Evolutionary conservation across 2,329 filamentous ascomycete genomes (phyloP).

Genomic region (Aspergillus alliaceus): DNA sequence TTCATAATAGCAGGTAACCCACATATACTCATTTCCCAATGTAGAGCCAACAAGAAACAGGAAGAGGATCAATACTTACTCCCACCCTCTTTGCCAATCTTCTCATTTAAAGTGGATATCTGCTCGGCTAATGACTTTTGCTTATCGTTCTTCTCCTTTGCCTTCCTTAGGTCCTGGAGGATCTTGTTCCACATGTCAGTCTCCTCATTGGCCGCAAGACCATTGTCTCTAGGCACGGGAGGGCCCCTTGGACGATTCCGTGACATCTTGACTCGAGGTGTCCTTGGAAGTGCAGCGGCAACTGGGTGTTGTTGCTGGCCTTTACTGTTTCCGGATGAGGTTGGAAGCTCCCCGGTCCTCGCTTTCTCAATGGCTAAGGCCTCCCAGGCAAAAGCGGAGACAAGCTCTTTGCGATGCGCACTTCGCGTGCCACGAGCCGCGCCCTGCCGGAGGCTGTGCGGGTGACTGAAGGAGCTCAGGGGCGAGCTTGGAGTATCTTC

Average conservation of each 20-base stretch:
- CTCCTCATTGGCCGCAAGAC: constrained; percentile 45
- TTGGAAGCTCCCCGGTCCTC: constrained; percentile 5
- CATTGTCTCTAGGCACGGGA: constrained; percentile 41
- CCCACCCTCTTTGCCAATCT: constrained; percentile 42
- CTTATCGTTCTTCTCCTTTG: constrained; percentile 46
- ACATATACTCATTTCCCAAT: background rate
- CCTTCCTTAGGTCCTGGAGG: constrained; percentile 42
- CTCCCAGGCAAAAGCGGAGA: constrained; percentile 29
- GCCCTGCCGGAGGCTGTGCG: constrained; percentile 19
- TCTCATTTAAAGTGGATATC: constrained; percentile 44
- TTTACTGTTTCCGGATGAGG: constrained; percentile 10
- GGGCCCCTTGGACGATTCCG: constrained; percentile 43
- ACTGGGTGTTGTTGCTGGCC: background rate
- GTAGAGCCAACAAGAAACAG: background rate
- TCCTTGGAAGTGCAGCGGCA: background rate
- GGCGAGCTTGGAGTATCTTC: background rate
- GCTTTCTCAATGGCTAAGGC: constrained; percentile 23
- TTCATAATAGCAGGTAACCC: background rate
- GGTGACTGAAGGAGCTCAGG: background rate
- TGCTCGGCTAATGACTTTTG: constrained; percentile 41
- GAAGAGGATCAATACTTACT: constrained; percentile 34
- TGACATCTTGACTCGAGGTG: constrained; percentile 33
- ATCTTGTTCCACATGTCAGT: constrained; percentile 48
- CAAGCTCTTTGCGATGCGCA: constrained; percentile 14
- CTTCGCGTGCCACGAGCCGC: constrained; percentile 28